Evolutionary conservation across 2,329 filamentous ascomycete genomes (phyloP), one percentile per base, ranked within the genome.

Genomic region (Tolypocladium tropicale): DNA sequence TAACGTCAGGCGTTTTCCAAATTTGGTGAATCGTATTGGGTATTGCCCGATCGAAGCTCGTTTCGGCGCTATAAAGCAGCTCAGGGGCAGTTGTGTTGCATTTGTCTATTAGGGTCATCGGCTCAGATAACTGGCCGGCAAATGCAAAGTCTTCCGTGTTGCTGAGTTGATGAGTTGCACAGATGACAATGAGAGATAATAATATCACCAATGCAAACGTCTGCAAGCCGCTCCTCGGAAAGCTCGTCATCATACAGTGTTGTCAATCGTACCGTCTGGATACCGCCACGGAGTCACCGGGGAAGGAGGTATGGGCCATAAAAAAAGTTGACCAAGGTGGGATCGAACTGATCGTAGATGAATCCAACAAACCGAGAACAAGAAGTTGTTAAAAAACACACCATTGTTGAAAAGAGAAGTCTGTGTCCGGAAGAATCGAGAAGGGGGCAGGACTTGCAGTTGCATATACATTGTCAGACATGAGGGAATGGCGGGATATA

Each of bases 11-110:
- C 10, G 58, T 57, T 10, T 64, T 65, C 63, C 63, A 65, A 34
- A 63, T 60, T 43, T 65, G 63, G 34, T 65, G 63, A 2, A 63
- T 34, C 4, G 56, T 51, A 16, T 61, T 63, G n/a, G 63, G 60
- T 39, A 55, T 57, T 28, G 1, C 2, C 1, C 9, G 5, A 11
- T n/a, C 23, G 2, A 10, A 21, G 6, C 7, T 23, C 5, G 39
- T n/a, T 12, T 3, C 32, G 4, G 32, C 10, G 39, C 25, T n/a
- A 39, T 25, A 6, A 14, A 30, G 37, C 37, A 28, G 6, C 4
- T 46, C 46, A 16, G 6, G 46, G 3, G n/a, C 34, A 12, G 25
- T 6, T 14, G 21, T 2, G 21, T 36, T 12, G 51, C 51, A 52
- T 37, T 21, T 23, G 6, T 21, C 18, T 33, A 51, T 28, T 4